Evolutionary conservation across 2,329 filamentous ascomycete species (phyloP), one percentile per base, ranked within the genome.

Genomic region (Ambrosiella cleistominuta): DNA sequence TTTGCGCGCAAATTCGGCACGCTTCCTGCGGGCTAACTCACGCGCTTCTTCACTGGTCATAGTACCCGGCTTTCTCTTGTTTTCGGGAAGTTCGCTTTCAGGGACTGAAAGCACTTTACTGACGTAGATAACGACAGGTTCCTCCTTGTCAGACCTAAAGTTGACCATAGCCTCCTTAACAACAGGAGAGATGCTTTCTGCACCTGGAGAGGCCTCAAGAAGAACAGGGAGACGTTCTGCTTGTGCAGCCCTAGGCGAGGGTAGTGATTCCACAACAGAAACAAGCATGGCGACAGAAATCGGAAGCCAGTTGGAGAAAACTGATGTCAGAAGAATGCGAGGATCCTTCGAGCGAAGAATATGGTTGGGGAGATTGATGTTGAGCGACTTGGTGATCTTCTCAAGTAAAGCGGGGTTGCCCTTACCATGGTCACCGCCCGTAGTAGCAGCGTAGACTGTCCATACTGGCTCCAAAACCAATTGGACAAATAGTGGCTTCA

Each of bases 91-190:
- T 65, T 98, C 91, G 69, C 88, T 96, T 66, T 94, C 88, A 0
- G 89, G 91, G 11, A 98, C 78, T 0, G 93, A 93, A 1, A 97
- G 87, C 89, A 98, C 96, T 69, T 98, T 98, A 71, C 91, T 97
- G 61, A 98, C 87, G 63, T 95, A 98, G 7, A 88, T 91, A 1
- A 98, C 88, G 0, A 95, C 82, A 0, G 91, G 90, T 59, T 86
- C 85, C 0, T 82, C 76, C 44, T 79, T 75, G 0, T 75, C 76
- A 2, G 80, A 80, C 65, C 86, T 86, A 67, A 95, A 96, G 0
- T 82, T 76, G 1, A 86, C 71, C 83, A 97, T 91, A 4, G 91
- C 88, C n/a, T 85, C 75, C 64, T 81, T 84, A 57, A 97, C 72
- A 6, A 75, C 72, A 1, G 78, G 71, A 57, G 86, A 81, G 51